Base-by-base conservation (phyloP, 768 basidiomycete species). In the Termitomyces sp. region DNA sequence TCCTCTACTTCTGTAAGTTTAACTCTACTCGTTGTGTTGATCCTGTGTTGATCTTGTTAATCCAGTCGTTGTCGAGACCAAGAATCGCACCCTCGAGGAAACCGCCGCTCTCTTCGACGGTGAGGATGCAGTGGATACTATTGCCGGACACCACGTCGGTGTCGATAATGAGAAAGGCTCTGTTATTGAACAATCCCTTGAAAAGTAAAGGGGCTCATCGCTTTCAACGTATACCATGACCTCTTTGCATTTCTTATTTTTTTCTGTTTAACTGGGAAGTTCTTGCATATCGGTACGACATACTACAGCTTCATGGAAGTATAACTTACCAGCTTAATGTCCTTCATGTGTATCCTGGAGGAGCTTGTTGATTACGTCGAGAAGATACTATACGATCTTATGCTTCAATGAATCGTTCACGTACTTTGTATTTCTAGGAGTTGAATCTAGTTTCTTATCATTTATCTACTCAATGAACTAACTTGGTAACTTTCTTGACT, bases 51-150 rank as follows among this genome's bases (percentile, higher is more conserved):
- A 46, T 14, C 41, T 15, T 9, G 11, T 21, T 30, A 23, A 2
- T 17, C 12, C 10, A 77, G 75, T 78, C 70, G 67, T 87, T 66
- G 68, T 88, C 55, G 87, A 91, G 76, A 89, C 87, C 57, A 86
- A 82, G 75, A 78, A 80, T 68, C 81, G 79, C 58, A 82, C 87
- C 17, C 78, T 91, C 61, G 89, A 91, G 68, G 89, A 91, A 74
- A 90, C 89, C n/a, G 85, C 88, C 9, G 85, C 79, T 37, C 68
- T 91, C 52, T 91, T 91, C 75, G 89, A 91, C 62, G 88, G 87
- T 40, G 80, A 84, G 11, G 79, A 82, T 1, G 81, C 75, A 23
- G 66, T 69, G 5, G 68, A 70, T 9, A 64, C 70, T 44, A 70
- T 83, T 71, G 33, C 76, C 61, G 23, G 41, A 53, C 33, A 54